Evolutionary conservation across 208 protist species (phyloP).

Genomic region (Wallacemonas sp.): DNA sequence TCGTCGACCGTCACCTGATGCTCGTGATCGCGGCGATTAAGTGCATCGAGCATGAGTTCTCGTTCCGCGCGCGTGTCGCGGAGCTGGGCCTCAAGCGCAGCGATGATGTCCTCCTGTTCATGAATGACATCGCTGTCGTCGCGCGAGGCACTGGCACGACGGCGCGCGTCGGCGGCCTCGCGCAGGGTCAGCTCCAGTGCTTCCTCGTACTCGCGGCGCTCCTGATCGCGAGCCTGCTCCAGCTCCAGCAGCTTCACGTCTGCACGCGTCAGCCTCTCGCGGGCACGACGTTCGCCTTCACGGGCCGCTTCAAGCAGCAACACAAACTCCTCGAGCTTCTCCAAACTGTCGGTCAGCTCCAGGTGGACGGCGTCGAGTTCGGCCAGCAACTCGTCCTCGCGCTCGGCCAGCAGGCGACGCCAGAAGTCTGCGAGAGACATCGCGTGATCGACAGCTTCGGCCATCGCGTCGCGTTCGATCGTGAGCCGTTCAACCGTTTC

Average conservation of each 20-base stretch:
- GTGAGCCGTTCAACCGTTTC: slow-evolving; percentile 22
- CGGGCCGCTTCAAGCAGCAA: slow-evolving; percentile 48
- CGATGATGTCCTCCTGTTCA: slow-evolving; percentile 9
- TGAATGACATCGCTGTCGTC: not conserved
- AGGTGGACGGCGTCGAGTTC: slow-evolving; percentile 37
- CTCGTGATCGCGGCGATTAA: slow-evolving; percentile 16
- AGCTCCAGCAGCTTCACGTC: slow-evolving; percentile 43
- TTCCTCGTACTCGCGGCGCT: slow-evolving; percentile 20
- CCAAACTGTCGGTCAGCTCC: slow-evolving; percentile 52
- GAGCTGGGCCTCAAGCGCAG: slow-evolving; percentile 23
- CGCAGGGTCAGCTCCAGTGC: slow-evolving; percentile 16
- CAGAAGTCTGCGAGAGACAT: not conserved
- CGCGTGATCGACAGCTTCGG: not conserved
- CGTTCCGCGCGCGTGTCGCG: slow-evolving; percentile 30
- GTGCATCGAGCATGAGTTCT: slow-evolving; percentile 24
- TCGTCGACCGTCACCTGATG: slow-evolving; percentile 33
- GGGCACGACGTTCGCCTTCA: slow-evolving; percentile 33
- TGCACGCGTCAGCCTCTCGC: slow-evolving; percentile 26
- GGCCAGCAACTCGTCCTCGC: slow-evolving; percentile 38
- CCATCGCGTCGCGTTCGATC: slow-evolving; percentile 11
- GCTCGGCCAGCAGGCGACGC: slow-evolving; percentile 14
- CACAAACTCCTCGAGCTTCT: slow-evolving; percentile 66
- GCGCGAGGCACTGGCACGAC: slow-evolving; percentile 20
- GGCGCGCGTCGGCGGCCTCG: slow-evolving; percentile 16
- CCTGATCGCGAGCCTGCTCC: slow-evolving; percentile 11